Base-by-base conservation (phyloP, 108 stramenopile species). In the Nitzschia putrida region DNA sequence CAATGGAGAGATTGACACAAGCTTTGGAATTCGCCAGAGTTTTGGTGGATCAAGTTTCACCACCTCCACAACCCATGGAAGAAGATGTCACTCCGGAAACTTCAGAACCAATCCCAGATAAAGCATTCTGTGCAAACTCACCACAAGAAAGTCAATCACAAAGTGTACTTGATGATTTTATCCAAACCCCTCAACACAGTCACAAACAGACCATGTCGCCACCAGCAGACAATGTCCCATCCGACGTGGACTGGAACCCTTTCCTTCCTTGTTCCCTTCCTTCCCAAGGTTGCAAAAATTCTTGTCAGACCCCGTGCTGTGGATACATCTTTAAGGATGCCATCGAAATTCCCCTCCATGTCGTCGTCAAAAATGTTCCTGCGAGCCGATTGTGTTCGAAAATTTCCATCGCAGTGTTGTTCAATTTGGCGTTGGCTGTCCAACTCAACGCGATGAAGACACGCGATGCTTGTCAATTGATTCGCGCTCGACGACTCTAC, bases 251-350 rank as follows among this genome's bases (percentile, higher is more conserved):
- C 29, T 34, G 29, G 29, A 34, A 34, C 29, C 29, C 29, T 4
- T 34, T 34, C 29, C 29, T 34, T 3, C 29, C 29, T 4, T 34
- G 29, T 34, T 34, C 29, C 29, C 29, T 34, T 34, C 29, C 29
- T 34, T 34, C 29, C 29, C 3, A 34, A 34, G 1, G 29, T 34
- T 34, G 29, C 29, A 34, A 34, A 4, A 1, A 34, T 4, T 34
- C 29, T 34, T 34, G 29, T 34, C 1, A 34, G 4, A 34, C 29
- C 4, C 29, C 29, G 3, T 34, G 3, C 29, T 50, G 47, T 9
- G 34, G 34, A 21, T 72, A 57, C 63, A 44, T 72, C 10, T 72
- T 54, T 64, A 60, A 56, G 3, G 71, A 72, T 37, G 61, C 60
- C 9, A 60, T 72, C 22, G 71, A 72, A 41, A 72, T 72, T 52